Evolutionary conservation across 2,329 filamentous ascomycete species (phyloP).

Genomic region (Ophiostoma triangulosporum): DNA sequence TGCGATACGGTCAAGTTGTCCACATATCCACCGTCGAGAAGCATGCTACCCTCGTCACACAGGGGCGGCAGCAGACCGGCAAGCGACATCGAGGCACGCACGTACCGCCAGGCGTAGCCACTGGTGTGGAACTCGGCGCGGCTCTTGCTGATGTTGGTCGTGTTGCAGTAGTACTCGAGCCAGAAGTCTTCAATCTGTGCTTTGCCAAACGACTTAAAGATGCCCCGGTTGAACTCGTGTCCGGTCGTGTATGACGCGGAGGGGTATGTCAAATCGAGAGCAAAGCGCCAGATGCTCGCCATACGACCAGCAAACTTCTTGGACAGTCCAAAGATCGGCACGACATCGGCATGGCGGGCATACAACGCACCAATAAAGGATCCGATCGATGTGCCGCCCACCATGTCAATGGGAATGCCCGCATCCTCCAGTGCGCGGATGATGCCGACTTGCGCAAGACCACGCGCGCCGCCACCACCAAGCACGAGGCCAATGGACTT

Average conservation of each 20-base stretch:
- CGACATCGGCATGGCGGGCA: conserved; percentile 88
- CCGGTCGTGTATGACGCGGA: conserved; percentile 95
- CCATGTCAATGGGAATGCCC: conserved; percentile 86
- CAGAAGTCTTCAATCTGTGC: conserved; percentile 98
- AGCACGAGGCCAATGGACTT: conserved; percentile 91
- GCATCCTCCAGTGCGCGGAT: conserved; percentile 93
- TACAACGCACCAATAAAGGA: conserved; percentile 92
- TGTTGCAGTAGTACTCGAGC: conserved; percentile 98
- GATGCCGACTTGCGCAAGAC: conserved; percentile 84
- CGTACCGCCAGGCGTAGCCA: conserved; percentile 95
- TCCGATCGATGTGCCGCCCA: conserved; percentile 93
- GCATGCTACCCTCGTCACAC: conserved; percentile 93
- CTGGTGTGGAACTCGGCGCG: conserved; percentile 86
- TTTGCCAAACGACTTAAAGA: conserved; percentile 96
- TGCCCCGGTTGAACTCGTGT: conserved; percentile 96
- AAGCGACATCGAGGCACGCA: conserved; percentile 91
- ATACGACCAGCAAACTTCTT: conserved; percentile 99
- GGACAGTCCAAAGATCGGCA: conserved; percentile 89
- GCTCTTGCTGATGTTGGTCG: conserved; percentile 94
- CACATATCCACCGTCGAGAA: conserved; percentile 90
- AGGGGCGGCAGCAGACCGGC: conserved; percentile 85
- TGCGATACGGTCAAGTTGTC: conserved; percentile 95
- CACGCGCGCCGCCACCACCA: conserved; percentile 82
- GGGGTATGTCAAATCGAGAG: conserved; percentile 88
- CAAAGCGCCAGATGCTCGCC: conserved; percentile 98